Base-by-base conservation (phyloP, 225 moss, liverwort and hornwort genomes). In the Polytrichum commune region DNA sequence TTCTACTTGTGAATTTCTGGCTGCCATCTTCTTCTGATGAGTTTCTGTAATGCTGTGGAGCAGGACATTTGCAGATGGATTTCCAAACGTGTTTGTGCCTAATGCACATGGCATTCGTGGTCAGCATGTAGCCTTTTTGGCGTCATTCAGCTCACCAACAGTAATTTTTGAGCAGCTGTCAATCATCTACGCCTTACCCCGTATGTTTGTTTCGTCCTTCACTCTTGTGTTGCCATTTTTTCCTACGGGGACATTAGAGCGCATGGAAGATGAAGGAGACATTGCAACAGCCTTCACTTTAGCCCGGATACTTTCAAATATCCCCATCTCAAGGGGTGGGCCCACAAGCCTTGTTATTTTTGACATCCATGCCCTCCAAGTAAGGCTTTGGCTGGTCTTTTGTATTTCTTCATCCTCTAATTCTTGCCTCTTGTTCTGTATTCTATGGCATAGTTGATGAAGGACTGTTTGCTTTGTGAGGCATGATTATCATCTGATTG, bases 191-290 rank as follows among this genome's bases (percentile, higher is more conserved):
- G 91, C 97, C 67, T 89, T 98, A 77, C 97, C 97, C 27, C 88
- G 95, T 62, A 95, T 95, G 97, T 98, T 98, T 54, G 97, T 95
- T 65, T 83, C 95, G 19, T 98, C 97, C 18, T 98, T 98, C 69
- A 98, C 97, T 69, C 80, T 98, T 68, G 97, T 98, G 5, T 83
- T 98, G 72, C 97, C 97, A 2, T 98, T 98, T 78, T 98, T 98
- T 65, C 97, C 97, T 5, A 98, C 97, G 60, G 97, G 97, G 54
- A 98, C 97, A 7, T 83, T 98, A 77, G 97, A 98, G 83, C 92
- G 97, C 64, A 98, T 98, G 97, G 97, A 98, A 71, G 97, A 98
- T 28, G 97, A 98, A 71, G 97, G 97, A 9, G 97, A 98, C 71
- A 93, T 98, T 76, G 97, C 97, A 38, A 98, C 97, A 65, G 97